Base-by-base conservation (phyloP, 2,329 filamentous ascomycete species). In the Neoascochyta sp. region DNA sequence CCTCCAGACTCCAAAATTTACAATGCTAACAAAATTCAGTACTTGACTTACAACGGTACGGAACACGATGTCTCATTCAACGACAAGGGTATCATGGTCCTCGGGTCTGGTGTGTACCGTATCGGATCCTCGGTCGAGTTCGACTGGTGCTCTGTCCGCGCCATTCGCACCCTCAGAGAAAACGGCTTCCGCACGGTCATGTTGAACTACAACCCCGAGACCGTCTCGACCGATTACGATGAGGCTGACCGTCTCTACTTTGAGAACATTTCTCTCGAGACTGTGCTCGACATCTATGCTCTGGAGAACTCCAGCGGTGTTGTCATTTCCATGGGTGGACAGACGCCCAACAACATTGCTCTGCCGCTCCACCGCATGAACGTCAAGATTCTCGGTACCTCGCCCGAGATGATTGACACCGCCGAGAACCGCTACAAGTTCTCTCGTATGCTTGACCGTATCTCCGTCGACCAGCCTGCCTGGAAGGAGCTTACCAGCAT, bases 391-490 rank as follows among this genome's bases (percentile, higher is more conserved):
- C 74, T 96, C 4, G 92, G 92, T 49, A 98, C 92, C 2, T 95
- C 90, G 0, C 92, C 92, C 7, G 92, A 98, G 65, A 96, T 96
- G 90, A 96, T 98, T 57, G 92, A 98, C 63, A 87, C 78, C 19
- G 92, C 92, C 1, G 92, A 98, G 71, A 96, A 98, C 65, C 76
- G 92, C 36, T 96, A 93, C 76, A 96, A 96, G 73, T 96, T 96
- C 73, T 95, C 88, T 23, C 87, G 92, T 57, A 95, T 96, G 87
- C 75, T 96, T 46, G 92, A 98, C 65, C 78, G 85, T 49, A 95
- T 96, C 47, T 83, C 76, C 15, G 92, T 98, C 17, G 92, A 98
- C 61, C 92, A 98, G 68, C 92, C 92, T 5, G 86, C 86, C 6
- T 98, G 92, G 92, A 96, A 95, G 69, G 92, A 96, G 64, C 73